A percentile compares a stretch with the other conserved stretches of the same genome.
phyloP scores from a whole-genome alignment of 164 flowering plant genomes.

The Chimonanthus salicifolius region DNA sequence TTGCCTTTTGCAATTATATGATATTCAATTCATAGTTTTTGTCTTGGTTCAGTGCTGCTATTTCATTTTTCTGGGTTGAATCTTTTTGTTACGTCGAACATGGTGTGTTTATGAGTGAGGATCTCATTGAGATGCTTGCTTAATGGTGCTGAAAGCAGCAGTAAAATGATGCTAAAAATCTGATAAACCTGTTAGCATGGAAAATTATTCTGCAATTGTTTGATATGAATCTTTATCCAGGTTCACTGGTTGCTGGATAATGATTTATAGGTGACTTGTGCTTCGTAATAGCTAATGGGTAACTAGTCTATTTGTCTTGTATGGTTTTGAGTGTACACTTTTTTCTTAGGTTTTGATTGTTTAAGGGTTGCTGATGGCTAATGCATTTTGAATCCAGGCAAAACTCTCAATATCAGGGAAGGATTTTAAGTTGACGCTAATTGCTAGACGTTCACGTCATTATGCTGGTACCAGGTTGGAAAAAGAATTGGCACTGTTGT shows the following conservation, averaged over 20 bases:
- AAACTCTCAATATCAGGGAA: slow-evolving; percentile 57
- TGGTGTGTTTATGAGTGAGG: too few species aligned
- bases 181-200: neutral
- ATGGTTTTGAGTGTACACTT: neutral
- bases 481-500: neutral
- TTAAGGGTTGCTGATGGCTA: neutral
- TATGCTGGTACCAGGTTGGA: slow-evolving; percentile 97
- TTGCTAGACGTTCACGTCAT: slow-evolving; percentile 98
- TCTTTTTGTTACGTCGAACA: too few species aligned
- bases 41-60: too few species aligned
- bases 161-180: neutral
- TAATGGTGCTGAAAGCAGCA: neutral
- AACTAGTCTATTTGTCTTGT: neutral
- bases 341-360: neutral
- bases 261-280: slow-evolving; percentile 2
- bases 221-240: neutral
- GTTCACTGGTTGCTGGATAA: slow-evolving; percentile 2
- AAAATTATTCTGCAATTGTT: neutral
- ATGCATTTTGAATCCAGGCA: slow-evolving; percentile 40
- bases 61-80: too few species aligned
- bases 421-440: slow-evolving; percentile 70
- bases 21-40: too few species aligned
- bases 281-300: neutral
- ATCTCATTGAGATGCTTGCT: neutral
- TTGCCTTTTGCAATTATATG: too few species aligned